These are phyloP conservation scores for Schizophyllum amplum DNA, from an alignment of 1,284 basidiomycete genomes.

Conservation along the genomic window DNA sequence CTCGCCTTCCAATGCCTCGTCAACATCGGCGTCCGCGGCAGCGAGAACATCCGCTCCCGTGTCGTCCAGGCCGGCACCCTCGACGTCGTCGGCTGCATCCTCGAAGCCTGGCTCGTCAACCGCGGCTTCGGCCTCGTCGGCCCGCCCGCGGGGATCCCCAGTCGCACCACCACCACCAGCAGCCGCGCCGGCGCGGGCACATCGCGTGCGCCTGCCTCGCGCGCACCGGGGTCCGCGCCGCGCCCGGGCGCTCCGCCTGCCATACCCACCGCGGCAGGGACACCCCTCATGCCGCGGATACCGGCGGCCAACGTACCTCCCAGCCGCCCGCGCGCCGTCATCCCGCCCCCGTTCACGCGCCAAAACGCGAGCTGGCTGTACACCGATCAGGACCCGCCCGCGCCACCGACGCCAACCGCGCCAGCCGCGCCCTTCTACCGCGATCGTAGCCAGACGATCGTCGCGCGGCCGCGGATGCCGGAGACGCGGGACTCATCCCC, in stretches of 20 bases:
- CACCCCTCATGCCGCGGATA: not conserved
- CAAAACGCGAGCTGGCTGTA: not conserved
- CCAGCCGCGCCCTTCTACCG: conserved; percentile 55
- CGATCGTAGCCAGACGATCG: conserved; percentile 69
- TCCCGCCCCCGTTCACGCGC: not conserved
- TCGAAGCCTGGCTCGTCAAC: conserved; percentile 86
- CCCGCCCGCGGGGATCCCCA: conserved; percentile 26
- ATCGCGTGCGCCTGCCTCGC: not conserved
- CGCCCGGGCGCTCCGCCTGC: not conserved
- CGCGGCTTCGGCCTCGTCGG: conserved; percentile 71
- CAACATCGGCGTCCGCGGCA: conserved; percentile 97
- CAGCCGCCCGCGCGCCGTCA: not conserved
- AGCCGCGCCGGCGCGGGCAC: too few species aligned
- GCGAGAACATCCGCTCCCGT: conserved; percentile 82
- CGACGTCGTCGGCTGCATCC: conserved; percentile 89
- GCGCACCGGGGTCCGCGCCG: not conserved
- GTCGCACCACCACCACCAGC: too few species aligned
- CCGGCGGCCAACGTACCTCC: not conserved
- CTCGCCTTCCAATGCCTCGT: conserved; percentile 97
- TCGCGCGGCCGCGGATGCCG: conserved; percentile 49
- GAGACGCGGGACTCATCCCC: too few species aligned
- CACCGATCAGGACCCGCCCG: not conserved
- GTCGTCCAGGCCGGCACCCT: conserved; percentile 96
- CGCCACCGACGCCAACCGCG: conserved; percentile 21
- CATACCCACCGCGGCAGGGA: too few species aligned